Evolutionary conservation across 2,329 filamentous ascomycete genomes (phyloP), one percentile per base, ranked within the genome.

Genomic region (Capronia coronata): DNA sequence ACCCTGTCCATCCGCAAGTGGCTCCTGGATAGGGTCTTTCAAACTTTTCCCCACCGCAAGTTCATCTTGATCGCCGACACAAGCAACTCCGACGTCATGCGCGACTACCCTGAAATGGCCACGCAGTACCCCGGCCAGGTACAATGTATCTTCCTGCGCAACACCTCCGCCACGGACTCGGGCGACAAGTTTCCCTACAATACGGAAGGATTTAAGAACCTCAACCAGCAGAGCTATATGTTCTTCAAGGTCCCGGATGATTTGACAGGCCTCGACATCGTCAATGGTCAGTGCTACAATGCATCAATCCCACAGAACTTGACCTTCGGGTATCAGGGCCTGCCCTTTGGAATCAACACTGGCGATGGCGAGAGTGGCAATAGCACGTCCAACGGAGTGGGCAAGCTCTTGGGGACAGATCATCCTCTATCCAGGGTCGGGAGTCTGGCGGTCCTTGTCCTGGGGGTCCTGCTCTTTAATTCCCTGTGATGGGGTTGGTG

Each of bases 51-150:
- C 0, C 61, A 82, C 58, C 77, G 86, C 37, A 86, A 84, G 59
- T 90, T 90, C 62, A 76, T 90, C 52, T 75, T 90, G 8, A 71
- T 90, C 1, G 86, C 82, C 25, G 86, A 90, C 62, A 90, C 85
- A 0, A 82, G 78, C 52, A 90, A 90, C 69, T 76, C 76, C 25
- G 86, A 90, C 62, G 78, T 89, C 34, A 88, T 90, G 85, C 73
- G 57, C n/a, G 63, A 64, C 46, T 77, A 77, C 52, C 75, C 75
- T 0, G 71, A 75, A 48, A 69, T 89, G 63, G 84, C 75, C 5
- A 76, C 74, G 41, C 75, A 84, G 52, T 84, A 80, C 61, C 84
- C 84, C 0, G 75, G 75, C 13, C 84, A 87, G 62, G 83, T 90
- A 2, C 81, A 84, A 60, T 90, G 86, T 65, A 89, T 90, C 59